Evolutionary conservation across 805 yeast species (phyloP), one percentile per base, ranked within the genome.

Genomic region (Candida hispaniensis): DNA sequence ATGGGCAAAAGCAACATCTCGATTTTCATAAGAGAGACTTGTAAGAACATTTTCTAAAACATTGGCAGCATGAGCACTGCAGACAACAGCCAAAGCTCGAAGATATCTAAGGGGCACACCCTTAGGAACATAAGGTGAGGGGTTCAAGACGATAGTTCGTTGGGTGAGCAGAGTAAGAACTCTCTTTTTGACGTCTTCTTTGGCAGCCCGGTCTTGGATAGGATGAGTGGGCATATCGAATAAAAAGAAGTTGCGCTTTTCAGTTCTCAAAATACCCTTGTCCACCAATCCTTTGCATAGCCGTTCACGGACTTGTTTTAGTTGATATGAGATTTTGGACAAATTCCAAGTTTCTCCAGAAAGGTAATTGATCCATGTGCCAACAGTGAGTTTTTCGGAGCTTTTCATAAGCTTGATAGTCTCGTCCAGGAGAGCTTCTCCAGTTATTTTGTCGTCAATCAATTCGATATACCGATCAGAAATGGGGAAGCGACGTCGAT

Each of bases 211-310:
- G 57, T 91, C 98, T 18, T 86, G 78, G 9, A 91, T 72, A 6
- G 98, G 98, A 58, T 93, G 98, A 6, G 98, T 91, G 18, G 98
- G 94, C 96, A 91, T 91, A 58, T 91, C 98, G 49, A 91, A 91
- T 36, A 91, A 63, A 50, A 91, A 73, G 55, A 91, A 91, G 61
- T 83, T 91, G 55, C 86, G 83, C 57, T 93, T 74, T 59, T 91
- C 98, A 6, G 98, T 91, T 61, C 95, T 76, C 51, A 93, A 68
- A 28, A 91, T 77, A 14, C 98, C 97, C 61, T 91, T 91, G 58
- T 91, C 98, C 22, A 93, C 98, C 35, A 91, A 66, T 1, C 98
- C 98, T 59, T 91, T 91, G 38, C 95, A 93, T 44, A 91, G 66
- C 48, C 98, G 70, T 60, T 91, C 98, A 53, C 98, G 74, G 4